Conservation (phyloP, 352 stramenopile genomes). For the Phytophthora macrochlamydospora region DNA sequence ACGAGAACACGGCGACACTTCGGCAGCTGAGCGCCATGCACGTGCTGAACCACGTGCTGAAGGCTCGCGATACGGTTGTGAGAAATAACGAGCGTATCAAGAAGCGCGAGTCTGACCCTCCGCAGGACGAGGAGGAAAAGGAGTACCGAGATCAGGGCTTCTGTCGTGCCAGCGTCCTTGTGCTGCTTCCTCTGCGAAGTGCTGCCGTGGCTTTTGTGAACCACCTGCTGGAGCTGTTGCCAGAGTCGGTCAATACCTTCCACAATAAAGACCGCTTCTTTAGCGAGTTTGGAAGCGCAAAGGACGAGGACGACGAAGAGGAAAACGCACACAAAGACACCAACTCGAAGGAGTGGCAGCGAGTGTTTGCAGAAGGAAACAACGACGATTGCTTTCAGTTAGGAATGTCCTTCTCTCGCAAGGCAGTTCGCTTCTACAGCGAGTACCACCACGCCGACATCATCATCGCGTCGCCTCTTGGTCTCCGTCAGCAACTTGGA, state of each 20-base stretch:
- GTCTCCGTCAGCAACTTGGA: conserved; percentile 70
- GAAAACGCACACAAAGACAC: conserved; percentile 19
- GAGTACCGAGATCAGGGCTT: conserved; percentile 86
- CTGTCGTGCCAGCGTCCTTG: conserved; percentile 67
- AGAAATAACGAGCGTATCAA: conserved; percentile 78
- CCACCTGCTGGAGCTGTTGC: conserved; percentile 64
- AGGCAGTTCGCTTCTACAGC: conserved; percentile 76
- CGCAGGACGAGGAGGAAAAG: conserved; percentile 39
- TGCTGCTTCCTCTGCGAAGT: conserved; percentile 73
- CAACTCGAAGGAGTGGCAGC: conserved; percentile 72
- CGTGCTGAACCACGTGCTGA: conserved; percentile 81
- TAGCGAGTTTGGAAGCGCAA: conserved; percentile 53
- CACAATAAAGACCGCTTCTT: conserved; percentile 84
- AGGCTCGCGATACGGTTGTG: conserved; percentile 67
- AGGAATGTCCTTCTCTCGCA: conserved; percentile 70
- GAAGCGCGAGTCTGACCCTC: conserved; percentile 36
- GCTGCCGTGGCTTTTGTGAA: conserved; percentile 68
- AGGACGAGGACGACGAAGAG: conserved; percentile 27
- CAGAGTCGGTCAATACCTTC: conserved; percentile 58
- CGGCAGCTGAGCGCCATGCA: conserved; percentile 76
- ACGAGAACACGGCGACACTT: conserved; percentile 54
- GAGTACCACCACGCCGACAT: conserved; percentile 79
- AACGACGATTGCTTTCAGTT: conserved; percentile 87
- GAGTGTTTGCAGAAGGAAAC: conserved; percentile 73
- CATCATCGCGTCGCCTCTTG: conserved; percentile 75